Conservation (phyloP, 2,329 filamentous ascomycete genomes). For the Trichoderma asperellum region DNA sequence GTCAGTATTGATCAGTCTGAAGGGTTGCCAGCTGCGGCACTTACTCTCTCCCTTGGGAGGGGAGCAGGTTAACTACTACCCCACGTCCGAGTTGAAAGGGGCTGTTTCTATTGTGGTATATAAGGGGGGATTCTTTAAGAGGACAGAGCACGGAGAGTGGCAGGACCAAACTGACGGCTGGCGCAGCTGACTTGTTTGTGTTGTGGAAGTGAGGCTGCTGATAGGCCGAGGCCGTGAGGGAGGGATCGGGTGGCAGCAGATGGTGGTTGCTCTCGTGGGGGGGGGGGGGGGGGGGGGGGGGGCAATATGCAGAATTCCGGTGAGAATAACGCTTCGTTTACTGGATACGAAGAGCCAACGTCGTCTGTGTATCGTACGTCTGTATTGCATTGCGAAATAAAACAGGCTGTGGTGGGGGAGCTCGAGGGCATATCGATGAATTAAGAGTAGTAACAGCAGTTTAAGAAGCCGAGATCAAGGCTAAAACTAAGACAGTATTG, state of each 20-base stretch:
- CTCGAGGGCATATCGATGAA: background rate
- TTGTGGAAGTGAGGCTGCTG: background rate
- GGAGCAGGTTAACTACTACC: slow-evolving; percentile 37
- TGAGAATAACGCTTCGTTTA: background rate
- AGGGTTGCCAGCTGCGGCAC: slow-evolving; percentile 30
- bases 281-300: background rate
- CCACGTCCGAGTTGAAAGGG: slow-evolving; percentile 33
- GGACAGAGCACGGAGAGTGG: too few species aligned
- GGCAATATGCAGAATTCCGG: background rate
- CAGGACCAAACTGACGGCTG: slow-evolving; percentile 2
- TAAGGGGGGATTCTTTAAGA: background rate
- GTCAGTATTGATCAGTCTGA: slow-evolving; percentile 24
- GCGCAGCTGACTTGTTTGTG: background rate
- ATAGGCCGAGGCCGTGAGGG: background rate
- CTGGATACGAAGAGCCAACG: background rate
- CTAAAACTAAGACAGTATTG: background rate
- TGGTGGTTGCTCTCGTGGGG: background rate
- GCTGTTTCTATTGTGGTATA: slow-evolving; percentile 23
- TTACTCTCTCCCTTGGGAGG: slow-evolving; percentile 37
- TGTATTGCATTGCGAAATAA: background rate
- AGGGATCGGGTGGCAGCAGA: slow-evolving; percentile 10
- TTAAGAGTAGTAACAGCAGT: background rate
- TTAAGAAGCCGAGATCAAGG: background rate
- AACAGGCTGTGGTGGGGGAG: background rate
- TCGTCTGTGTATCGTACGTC: too few species aligned